phyloP scores from a whole-genome alignment of 192 early-diverging fungal genomes.

The Geosiphon pyriformis region DNA sequence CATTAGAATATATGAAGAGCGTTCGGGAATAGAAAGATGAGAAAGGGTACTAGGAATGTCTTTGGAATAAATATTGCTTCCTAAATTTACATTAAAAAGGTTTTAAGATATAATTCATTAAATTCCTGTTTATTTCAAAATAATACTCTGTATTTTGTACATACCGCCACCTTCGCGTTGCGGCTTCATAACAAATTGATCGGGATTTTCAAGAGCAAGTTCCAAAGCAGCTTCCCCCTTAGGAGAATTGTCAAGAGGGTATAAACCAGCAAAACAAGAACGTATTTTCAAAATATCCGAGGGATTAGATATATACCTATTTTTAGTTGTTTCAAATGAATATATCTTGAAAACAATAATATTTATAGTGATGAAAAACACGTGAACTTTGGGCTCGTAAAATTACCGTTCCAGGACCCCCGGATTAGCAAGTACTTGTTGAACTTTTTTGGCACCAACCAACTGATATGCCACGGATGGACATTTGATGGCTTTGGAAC shows the following conservation, averaged over 20 bases:
- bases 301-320: slow-evolving; percentile 43
- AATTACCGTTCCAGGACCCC: slow-evolving; percentile 81
- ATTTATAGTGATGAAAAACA: too few species aligned
- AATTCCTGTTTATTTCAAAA: neutral
- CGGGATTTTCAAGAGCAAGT: slow-evolving; percentile 58
- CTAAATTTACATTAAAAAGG: slow-evolving; percentile 21
- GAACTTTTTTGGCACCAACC: slow-evolving; percentile 93
- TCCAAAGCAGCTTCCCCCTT: slow-evolving; percentile 65
- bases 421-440: slow-evolving; percentile 82
- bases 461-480: slow-evolving; percentile 89
- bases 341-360: too few species aligned
- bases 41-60: slow-evolving; percentile 64
- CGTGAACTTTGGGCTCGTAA: too few species aligned
- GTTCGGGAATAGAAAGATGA: slow-evolving; percentile 54
- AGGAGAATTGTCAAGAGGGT: slow-evolving; percentile 69
- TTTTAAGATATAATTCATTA: slow-evolving; percentile 1
- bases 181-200: slow-evolving; percentile 85
- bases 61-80: slow-evolving; percentile 86
- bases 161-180: slow-evolving; percentile 92
- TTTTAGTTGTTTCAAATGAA: neutral
- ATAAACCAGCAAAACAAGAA: slow-evolving; percentile 82
- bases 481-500: slow-evolving; percentile 78
- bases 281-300: slow-evolving; percentile 49
- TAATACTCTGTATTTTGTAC: neutral
- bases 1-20: slow-evolving; percentile 91